These are phyloP conservation scores for Cordyceps militaris DNA, from an alignment of 2,329 filamentous ascomycete species.

Conservation along the genomic window DNA sequence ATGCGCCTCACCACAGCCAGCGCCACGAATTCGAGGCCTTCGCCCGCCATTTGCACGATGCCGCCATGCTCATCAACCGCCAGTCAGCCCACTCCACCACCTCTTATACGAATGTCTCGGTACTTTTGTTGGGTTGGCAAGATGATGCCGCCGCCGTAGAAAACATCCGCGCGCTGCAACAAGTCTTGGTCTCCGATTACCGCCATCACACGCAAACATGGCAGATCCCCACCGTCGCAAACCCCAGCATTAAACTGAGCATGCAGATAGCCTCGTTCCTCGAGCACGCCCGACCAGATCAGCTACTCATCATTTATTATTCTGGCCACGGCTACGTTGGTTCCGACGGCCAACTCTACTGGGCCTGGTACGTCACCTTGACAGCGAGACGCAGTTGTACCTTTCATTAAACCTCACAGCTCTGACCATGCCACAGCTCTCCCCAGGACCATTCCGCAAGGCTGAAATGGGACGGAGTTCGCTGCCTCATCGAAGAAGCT, in stretches of 20 bases:
- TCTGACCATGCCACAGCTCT: conserved; percentile 45
- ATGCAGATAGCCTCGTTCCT: conserved; percentile 54
- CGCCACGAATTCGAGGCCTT: conserved; percentile 60
- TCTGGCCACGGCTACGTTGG: conserved; percentile 53
- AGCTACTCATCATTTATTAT: conserved; percentile 59
- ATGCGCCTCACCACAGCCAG: conserved; percentile 28
- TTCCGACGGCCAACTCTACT: conserved; percentile 56
- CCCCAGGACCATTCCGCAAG: conserved; percentile 48
- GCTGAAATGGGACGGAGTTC: conserved; percentile 57
- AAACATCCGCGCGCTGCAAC: conserved; percentile 49
- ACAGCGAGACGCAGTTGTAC: conserved; percentile 4
- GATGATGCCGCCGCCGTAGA: conserved; percentile 48
- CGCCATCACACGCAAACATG: conserved; percentile 54
- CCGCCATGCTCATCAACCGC: conserved; percentile 58
- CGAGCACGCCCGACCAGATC: conserved; percentile 49
- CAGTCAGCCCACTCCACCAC: conserved; percentile 47
- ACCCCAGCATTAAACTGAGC: conserved; percentile 55
- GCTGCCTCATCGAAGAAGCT: conserved; percentile 55
- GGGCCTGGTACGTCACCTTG: conserved; percentile 48
- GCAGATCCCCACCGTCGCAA: conserved; percentile 52
- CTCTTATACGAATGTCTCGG: conserved; percentile 49
- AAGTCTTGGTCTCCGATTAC: conserved; percentile 52
- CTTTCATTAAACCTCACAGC: conserved; percentile 12
- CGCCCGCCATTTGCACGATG: conserved; percentile 60
- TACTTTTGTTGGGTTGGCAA: conserved; percentile 56